Evolutionary conservation across 805 yeast species (phyloP).

Genomic region (Metschnikowia matae): DNA sequence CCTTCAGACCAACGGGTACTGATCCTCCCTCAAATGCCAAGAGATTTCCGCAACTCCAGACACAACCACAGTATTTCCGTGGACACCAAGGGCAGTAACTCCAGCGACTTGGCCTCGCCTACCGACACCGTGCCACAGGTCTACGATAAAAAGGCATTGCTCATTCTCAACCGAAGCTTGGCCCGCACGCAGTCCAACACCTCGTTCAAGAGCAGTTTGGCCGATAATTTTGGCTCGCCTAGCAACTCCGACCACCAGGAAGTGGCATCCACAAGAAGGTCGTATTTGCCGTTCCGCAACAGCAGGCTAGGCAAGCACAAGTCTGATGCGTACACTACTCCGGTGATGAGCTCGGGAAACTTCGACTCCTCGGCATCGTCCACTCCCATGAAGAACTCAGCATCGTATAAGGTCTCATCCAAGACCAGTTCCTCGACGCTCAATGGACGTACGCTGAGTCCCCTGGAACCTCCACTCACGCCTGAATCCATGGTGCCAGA

Average conservation of each 20-base stretch:
- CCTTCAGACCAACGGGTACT: constrained; percentile 32
- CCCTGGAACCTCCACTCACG: constrained; percentile 9
- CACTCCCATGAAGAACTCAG: constrained; percentile 7
- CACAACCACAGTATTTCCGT: constrained; percentile 46
- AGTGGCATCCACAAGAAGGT: constrained; percentile 22
- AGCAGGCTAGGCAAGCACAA: constrained; percentile 23
- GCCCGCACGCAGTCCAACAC: constrained; percentile 72
- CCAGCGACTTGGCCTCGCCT: constrained; percentile 43
- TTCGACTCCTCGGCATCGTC: constrained; percentile 8
- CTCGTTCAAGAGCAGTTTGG: constrained; percentile 72
- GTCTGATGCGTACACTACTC: constrained; percentile 15
- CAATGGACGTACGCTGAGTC: constrained; percentile 9
- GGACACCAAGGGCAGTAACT: constrained; percentile 54
- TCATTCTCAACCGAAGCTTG: constrained; percentile 67
- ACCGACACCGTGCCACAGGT: constrained; percentile 72
- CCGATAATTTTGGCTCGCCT: constrained; percentile 50
- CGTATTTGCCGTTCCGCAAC: constrained; percentile 41
- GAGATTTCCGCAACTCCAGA: constrained; percentile 6
- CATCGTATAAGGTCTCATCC: background rate
- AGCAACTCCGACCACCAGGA: constrained; percentile 15
- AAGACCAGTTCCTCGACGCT: background rate
- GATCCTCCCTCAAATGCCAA: constrained; percentile 6
- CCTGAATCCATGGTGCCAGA: constrained; percentile 12
- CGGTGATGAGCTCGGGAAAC: constrained; percentile 7
- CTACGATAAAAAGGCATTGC: constrained; percentile 74